Percentiles rank a stretch among this genome's conserved stretches.
Evolutionary conservation across 805 yeast genomes (phyloP).

Genomic region (Saccharomycopsis sp.): DNA sequence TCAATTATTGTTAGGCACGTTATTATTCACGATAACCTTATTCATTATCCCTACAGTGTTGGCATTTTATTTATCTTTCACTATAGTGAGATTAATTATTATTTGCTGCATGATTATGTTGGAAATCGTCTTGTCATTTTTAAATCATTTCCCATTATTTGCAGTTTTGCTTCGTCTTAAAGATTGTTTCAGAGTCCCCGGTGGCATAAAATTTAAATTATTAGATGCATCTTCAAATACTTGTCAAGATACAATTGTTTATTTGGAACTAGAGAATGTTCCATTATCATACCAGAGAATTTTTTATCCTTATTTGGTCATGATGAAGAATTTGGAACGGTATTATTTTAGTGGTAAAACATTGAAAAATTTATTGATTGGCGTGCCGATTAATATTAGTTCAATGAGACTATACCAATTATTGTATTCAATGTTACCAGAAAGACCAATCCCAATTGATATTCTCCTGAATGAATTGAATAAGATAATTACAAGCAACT

Average conservation of each 20-base stretch:
- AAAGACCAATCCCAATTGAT: constrained; percentile 27
- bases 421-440: constrained; percentile 44
- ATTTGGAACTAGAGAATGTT: constrained; percentile 33
- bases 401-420: constrained; percentile 43
- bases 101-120: constrained; percentile 42
- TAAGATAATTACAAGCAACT: too few relatives aligned
- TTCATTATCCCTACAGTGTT: constrained; percentile 81
- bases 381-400: constrained; percentile 38
- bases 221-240: constrained; percentile 17
- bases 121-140: constrained; percentile 52
- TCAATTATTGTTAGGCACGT: constrained; percentile 81
- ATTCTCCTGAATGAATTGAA: constrained; percentile 22
- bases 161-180: constrained; percentile 72
- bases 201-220: constrained; percentile 38
- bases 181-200: constrained; percentile 64
- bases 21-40: constrained; percentile 70
- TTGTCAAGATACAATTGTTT: constrained; percentile 19
- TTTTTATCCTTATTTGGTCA: constrained; percentile 41
- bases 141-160: constrained; percentile 85
- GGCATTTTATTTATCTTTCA: constrained; percentile 77
- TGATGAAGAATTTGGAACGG: constrained; percentile 33
- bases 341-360: constrained; percentile 39
- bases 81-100: constrained; percentile 46
- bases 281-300: constrained; percentile 39
- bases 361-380: constrained; percentile 36